These are phyloP conservation scores for Isoetes engelmannii DNA, from an alignment of 83 land plant species.

Conservation along the genomic window DNA sequence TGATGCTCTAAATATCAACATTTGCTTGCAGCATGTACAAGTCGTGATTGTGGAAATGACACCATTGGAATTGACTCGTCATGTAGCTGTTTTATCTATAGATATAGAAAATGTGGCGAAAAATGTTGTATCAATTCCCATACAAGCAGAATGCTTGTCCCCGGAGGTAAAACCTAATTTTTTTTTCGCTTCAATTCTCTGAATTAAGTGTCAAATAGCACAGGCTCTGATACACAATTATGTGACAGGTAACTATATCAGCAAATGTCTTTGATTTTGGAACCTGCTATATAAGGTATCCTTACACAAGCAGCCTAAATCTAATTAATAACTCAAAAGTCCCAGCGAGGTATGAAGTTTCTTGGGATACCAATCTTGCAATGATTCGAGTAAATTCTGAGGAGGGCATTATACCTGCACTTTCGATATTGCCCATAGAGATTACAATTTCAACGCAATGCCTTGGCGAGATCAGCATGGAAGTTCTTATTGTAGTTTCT, in stretches of 20 bases:
- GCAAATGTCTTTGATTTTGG: conserved; percentile 22
- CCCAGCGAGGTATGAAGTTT: conserved; percentile 22
- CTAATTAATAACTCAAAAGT: conserved; percentile 22
- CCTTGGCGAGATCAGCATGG: conserved; percentile 25
- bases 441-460: conserved; percentile 8
- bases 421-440: conserved; percentile 16
- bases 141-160: conserved; percentile 15
- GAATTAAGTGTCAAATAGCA: too few relatives aligned
- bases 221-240: neutral
- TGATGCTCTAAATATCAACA: neutral
- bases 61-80: conserved; percentile 14
- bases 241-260: conserved; percentile 17
- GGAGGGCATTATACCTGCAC: neutral
- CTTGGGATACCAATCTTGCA: conserved; percentile 7
- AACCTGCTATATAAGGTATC: conserved; percentile 19
- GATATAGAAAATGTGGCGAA: conserved; percentile 14
- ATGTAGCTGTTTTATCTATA: neutral
- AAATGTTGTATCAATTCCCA: neutral
- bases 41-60: conserved; percentile 1
- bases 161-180: conserved; percentile 14
- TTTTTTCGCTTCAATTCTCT: too few relatives aligned
- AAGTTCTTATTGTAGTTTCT: conserved; percentile 8
- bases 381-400: conserved; percentile 6
- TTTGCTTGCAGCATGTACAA: conserved; percentile 17
- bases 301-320: conserved; percentile 13